Percentiles rank a stretch among this genome's conserved stretches.
Conservation (phyloP, 768 basidiomycete genomes). For the Phylloporus sp. region DNA sequence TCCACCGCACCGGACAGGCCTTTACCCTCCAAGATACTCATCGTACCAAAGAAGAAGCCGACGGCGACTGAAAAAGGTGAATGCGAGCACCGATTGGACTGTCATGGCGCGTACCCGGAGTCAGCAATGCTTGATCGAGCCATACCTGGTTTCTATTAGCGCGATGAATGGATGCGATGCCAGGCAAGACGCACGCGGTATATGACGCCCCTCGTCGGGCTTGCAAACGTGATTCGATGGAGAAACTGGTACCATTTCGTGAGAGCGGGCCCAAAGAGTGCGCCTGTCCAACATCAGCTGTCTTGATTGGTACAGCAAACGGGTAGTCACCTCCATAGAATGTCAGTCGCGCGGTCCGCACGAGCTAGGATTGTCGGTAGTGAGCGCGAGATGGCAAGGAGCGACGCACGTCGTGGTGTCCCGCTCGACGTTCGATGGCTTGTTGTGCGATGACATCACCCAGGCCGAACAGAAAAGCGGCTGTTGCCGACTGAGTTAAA, state of each 20-base stretch:
- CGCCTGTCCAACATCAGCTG: constrained; percentile 35
- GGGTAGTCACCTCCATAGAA: constrained; percentile 66
- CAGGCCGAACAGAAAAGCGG: constrained; percentile 61
- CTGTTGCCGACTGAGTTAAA: constrained; percentile 58
- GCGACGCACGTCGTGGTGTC: constrained; percentile 65
- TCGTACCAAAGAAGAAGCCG: constrained; percentile 62
- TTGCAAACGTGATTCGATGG: constrained; percentile 63
- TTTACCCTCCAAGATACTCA: constrained; percentile 79
- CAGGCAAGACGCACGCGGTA: constrained; percentile 47
- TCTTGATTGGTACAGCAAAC: not conserved
- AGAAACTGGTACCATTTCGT: constrained; percentile 79
- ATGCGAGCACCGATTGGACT: constrained; percentile 5
- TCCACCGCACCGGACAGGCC: constrained; percentile 45
- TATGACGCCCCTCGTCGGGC: constrained; percentile 50
- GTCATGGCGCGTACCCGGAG: constrained; percentile 46
- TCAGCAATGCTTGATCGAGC: constrained; percentile 75
- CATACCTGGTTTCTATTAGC: constrained; percentile 47
- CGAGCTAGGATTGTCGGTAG: constrained; percentile 35
- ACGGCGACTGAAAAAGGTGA: constrained; percentile 34
- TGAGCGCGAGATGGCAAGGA: not conserved
- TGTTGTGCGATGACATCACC: constrained; percentile 88
- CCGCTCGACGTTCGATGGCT: constrained; percentile 65
- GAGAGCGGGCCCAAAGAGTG: constrained; percentile 74
- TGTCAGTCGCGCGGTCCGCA: constrained; percentile 57
- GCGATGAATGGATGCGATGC: not conserved